Evolutionary conservation across 495 filamentous ascomycete species (phyloP).

Genomic region (Talaromyces proteolyticus): DNA sequence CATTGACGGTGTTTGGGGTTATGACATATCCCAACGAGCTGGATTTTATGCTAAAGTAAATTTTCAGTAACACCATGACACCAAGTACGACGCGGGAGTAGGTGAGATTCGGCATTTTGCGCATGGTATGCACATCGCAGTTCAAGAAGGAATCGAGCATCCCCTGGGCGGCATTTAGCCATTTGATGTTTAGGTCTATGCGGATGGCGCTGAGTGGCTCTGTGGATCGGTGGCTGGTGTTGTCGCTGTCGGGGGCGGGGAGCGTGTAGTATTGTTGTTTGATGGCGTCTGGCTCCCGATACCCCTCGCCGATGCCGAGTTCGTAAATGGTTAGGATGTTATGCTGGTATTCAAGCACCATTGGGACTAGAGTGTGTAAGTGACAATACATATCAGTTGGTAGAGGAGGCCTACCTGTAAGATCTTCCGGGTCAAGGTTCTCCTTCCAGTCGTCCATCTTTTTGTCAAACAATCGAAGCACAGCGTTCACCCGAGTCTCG

Average conservation of each 20-base stretch:
- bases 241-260: slow-evolving; percentile 25
- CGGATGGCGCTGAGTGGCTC: slow-evolving; percentile 33
- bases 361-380: slow-evolving; percentile 20
- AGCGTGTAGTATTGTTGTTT: slow-evolving; percentile 33
- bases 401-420: slow-evolving; percentile 25
- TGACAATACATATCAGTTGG: no score
- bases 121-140: slow-evolving; percentile 32
- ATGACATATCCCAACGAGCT: slow-evolving; percentile 38
- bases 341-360: slow-evolving; percentile 42
- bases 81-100: slow-evolving; percentile 39
- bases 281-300: slow-evolving; percentile 40
- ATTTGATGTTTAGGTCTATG: slow-evolving; percentile 42
- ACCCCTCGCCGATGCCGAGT: slow-evolving; percentile 43
- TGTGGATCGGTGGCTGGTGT: slow-evolving; percentile 13
- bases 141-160: slow-evolving; percentile 39
- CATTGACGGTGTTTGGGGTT: slow-evolving; percentile 31
- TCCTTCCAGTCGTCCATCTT: slow-evolving; percentile 39
- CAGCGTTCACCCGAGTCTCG: slow-evolving; percentile 38
- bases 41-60: slow-evolving; percentile 41
- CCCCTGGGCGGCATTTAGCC: slow-evolving; percentile 43
- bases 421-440: slow-evolving; percentile 27
- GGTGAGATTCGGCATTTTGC: slow-evolving; percentile 37
- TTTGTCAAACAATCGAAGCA: slow-evolving; percentile 43
- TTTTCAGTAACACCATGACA: slow-evolving; percentile 42
- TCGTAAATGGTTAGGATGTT: slow-evolving; percentile 44